A percentile compares a stretch with the other conserved stretches of the same genome.
These are phyloP conservation scores for Diaporthe citrichinensis DNA, from an alignment of 2,329 filamentous ascomycete species.

Conservation along the genomic window DNA sequence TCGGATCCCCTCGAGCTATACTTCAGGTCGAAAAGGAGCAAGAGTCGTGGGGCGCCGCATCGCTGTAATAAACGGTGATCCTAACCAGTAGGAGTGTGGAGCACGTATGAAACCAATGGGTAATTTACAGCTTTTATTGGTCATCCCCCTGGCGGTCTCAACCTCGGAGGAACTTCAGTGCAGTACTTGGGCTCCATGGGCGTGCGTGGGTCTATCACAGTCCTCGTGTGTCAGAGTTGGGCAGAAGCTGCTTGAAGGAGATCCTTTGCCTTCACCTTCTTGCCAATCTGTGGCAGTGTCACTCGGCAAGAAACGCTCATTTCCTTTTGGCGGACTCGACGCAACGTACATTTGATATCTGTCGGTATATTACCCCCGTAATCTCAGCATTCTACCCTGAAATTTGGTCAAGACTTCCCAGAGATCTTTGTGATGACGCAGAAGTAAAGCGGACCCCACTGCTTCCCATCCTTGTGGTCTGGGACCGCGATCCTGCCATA, in stretches of 20 bases:
- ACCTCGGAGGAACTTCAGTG: not conserved
- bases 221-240: not conserved
- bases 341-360: not conserved
- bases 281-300: not conserved
- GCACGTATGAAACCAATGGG: too few relatives aligned
- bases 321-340: not conserved
- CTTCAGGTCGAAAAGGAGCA: not conserved
- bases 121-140: too few relatives aligned
- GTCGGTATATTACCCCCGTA: not conserved
- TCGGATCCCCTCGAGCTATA: not conserved
- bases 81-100: too few relatives aligned
- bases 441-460: slow-evolving; percentile 58
- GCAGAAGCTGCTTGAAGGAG: not conserved
- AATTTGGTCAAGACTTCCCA: slow-evolving; percentile 10
- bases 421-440: slow-evolving; percentile 53
- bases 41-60: not conserved
- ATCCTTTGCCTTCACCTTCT: not conserved
- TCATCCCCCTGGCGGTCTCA: not conserved
- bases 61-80: not conserved
- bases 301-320: not conserved
- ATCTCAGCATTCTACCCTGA: not conserved
- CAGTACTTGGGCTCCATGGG: not conserved
- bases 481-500: slow-evolving; percentile 57
- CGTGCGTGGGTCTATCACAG: not conserved
- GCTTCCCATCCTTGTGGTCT: slow-evolving; percentile 51